phyloP scores from a whole-genome alignment of 2,329 filamentous ascomycete species.

The Aspergillus quadrilineatus region DNA sequence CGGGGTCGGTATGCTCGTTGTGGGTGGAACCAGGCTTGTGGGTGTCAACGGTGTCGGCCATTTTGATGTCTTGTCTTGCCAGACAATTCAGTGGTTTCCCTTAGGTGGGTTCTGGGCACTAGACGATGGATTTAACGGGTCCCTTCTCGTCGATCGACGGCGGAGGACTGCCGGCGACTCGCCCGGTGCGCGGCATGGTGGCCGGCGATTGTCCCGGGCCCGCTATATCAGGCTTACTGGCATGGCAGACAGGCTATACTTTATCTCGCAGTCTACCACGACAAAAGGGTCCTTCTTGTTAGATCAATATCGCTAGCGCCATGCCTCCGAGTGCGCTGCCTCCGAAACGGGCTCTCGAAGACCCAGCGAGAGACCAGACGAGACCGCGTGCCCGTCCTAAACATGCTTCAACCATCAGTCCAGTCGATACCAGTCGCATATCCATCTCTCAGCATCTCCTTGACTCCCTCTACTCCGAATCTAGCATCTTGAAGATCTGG shows the following conservation, averaged over 20 bases:
- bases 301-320: too few relatives aligned
- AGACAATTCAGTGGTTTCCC: not conserved
- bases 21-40: not conserved
- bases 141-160: too few relatives aligned
- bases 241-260: too few relatives aligned
- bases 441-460: not conserved
- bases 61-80: not conserved
- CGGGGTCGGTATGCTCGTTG: not conserved
- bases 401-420: not conserved
- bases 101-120: not conserved
- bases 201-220: not conserved
- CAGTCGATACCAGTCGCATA: not conserved
- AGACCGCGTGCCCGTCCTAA: not conserved
- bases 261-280: too few relatives aligned
- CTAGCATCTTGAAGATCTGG: constrained; percentile 24
- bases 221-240: not conserved
- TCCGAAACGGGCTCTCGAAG: too few relatives aligned
- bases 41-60: not conserved
- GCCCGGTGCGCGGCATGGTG: not conserved
- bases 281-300: too few relatives aligned
- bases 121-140: too few relatives aligned
- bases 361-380: too few relatives aligned
- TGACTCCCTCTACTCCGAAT: constrained; percentile 20
- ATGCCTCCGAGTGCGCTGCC: too few relatives aligned
- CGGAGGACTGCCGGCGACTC: not conserved